Evolutionary conservation across 306 rosid genomes (phyloP).

Genomic region (Phaseolus lunatus): DNA sequence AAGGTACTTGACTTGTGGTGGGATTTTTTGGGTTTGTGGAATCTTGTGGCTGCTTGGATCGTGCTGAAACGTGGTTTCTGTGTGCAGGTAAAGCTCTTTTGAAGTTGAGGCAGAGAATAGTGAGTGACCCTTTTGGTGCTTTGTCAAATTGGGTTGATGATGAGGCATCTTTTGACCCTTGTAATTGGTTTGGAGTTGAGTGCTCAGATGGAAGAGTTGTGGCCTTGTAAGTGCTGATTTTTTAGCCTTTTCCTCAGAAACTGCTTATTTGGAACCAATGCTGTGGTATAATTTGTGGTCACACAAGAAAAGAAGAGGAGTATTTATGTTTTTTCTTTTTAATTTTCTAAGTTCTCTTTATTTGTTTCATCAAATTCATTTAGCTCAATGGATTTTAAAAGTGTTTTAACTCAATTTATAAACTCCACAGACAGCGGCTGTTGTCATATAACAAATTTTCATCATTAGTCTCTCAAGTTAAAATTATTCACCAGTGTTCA

Average conservation of each 20-base stretch:
- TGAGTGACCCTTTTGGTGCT: conserved; percentile 81
- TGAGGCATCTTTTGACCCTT: conserved; percentile 59
- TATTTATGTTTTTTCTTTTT: neutral
- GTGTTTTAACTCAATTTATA: neutral
- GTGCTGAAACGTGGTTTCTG: conserved; percentile 27
- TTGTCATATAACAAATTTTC: neutral
- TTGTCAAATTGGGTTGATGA: conserved; percentile 74
- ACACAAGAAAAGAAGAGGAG: neutral
- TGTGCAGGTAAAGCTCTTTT: conserved; percentile 80
- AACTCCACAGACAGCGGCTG: neutral
- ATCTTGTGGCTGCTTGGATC: conserved; percentile 28
- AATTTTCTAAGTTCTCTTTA: neutral
- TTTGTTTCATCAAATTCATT: neutral
- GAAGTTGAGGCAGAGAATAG: conserved; percentile 69
- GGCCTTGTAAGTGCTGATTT: conserved; percentile 65
- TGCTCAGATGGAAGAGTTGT: conserved; percentile 80
- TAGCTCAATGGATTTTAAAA: too few species aligned
- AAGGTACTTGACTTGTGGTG: conserved; percentile 55
- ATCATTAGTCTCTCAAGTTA: neutral
- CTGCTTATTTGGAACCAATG: conserved; percentile 9
- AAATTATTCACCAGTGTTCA: neutral
- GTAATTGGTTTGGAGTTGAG: conserved; percentile 86
- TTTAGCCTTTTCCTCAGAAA: neutral
- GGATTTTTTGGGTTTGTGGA: conserved; percentile 28
- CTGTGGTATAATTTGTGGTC: conserved; percentile 14